These are phyloP conservation scores for Diaporthe velutina DNA, from an alignment of 2,329 filamentous ascomycete species.

Conservation along the genomic window DNA sequence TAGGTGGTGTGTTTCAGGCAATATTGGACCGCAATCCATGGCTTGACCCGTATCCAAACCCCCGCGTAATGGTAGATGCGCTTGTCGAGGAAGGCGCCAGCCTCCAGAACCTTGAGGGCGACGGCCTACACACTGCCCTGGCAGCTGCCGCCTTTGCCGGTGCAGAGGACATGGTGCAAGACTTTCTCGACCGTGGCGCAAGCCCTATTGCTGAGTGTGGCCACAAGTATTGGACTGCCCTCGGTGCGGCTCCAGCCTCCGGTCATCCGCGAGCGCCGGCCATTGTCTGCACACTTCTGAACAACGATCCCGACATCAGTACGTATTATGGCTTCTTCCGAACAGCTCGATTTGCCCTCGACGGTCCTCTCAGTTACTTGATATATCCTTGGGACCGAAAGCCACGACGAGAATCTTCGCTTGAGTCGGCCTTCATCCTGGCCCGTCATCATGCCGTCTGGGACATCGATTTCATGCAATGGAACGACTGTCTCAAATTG, in stretches of 20 bases:
- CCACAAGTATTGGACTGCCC: background rate
- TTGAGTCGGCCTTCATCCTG: background rate
- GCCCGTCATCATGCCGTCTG: background rate
- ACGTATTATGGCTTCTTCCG: background rate
- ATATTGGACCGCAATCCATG: background rate
- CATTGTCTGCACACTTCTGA: background rate
- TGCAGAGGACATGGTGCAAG: background rate
- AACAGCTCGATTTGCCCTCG: background rate
- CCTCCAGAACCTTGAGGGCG: background rate
- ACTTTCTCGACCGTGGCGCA: background rate
- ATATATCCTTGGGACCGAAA: rapidly evolving
- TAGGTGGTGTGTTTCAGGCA: background rate
- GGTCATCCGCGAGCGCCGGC: background rate
- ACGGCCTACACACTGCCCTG: background rate
- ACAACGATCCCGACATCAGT: background rate
- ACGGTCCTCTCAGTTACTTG: background rate
- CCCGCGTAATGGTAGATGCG: background rate
- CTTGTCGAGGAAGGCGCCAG: background rate
- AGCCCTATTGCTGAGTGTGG: background rate
- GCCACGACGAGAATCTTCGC: background rate
- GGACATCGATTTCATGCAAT: background rate
- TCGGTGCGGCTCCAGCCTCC: background rate
- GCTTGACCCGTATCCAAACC: background rate
- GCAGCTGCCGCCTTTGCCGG: background rate
- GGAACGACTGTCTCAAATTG: background rate